Base-by-base conservation (phyloP, 225 moss, liverwort and hornwort species). In the Asterella californica region DNA sequence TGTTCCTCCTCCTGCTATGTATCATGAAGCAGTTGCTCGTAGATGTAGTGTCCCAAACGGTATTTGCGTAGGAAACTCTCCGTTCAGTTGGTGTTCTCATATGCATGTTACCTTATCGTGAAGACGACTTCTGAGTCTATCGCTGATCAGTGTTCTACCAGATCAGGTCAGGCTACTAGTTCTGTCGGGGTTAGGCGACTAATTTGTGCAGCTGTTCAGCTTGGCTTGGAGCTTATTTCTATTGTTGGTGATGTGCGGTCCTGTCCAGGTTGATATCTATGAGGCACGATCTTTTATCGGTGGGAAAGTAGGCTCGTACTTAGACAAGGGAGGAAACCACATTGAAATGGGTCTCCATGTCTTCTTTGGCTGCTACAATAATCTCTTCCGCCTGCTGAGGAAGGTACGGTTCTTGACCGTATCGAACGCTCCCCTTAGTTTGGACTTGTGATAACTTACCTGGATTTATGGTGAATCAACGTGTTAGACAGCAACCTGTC, bases 271-370 rank as follows among this genome's bases (percentile, higher is more conserved):
- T 45, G 92, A 96, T 65, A 94, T 96, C 42, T 96, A 96, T 65
- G 96, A 96, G 87, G 87, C 96, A 12, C 89, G 96, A 59, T 85
- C 92, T 59, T 96, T 94, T 50, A 92, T 94, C 11, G 96, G 96
- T 82, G 96, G 96, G 17, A 96, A 96, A 87, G 96, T 96, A 52
- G 96, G 96, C 38, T 96, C 96, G 4, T 96, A 89, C 76, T 81
- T 74, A 24, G 96, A 96, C 72, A 96, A 91, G 84, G 67, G 87
- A 64, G 96, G 96, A 7, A 96, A 96, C 50, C 96, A 96, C 57
- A 94, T 96, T 55, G 96, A 96, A 87, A 96, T 96, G 96, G 96
- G 96, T 22, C 88, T 96, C 49, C 96, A 96, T 55, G 96, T 96
- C 61, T 96, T 96, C 76, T 96, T 96, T 48, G 96, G 96, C 62